phyloP scores from a whole-genome alignment of 257 asterid species.

The Schizonepeta tenuifolia region DNA sequence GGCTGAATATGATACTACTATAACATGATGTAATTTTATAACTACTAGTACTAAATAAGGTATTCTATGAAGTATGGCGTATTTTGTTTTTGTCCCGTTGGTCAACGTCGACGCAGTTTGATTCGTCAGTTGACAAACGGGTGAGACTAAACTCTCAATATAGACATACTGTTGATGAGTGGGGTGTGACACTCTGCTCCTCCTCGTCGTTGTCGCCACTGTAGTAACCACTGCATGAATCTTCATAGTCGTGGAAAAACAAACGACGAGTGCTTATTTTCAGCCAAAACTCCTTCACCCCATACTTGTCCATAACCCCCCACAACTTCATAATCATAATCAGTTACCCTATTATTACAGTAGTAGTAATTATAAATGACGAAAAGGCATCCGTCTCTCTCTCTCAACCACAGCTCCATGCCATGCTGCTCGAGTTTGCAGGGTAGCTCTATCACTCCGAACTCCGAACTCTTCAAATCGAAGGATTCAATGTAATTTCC shows the following conservation, averaged over 20 bases:
- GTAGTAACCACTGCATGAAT: too few relatives aligned
- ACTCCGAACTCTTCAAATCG: not conserved
- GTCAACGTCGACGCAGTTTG: too few relatives aligned
- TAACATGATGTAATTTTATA: too few relatives aligned
- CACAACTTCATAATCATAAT: not conserved
- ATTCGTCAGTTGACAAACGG: too few relatives aligned
- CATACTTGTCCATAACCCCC: slow-evolving; percentile 64
- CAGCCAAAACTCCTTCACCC: slow-evolving; percentile 48
- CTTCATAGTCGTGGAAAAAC: too few relatives aligned
- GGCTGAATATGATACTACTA: too few relatives aligned
- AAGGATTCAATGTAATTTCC: not conserved
- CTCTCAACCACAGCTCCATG: slow-evolving; percentile 1
- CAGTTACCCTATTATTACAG: too few relatives aligned
- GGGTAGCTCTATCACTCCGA: not conserved
- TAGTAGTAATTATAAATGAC: not conserved
- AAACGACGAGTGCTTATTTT: not conserved
- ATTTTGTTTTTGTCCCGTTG: too few relatives aligned
- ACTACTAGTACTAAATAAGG: too few relatives aligned
- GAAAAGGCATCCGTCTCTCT: slow-evolving; percentile 40
- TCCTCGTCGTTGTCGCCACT: too few relatives aligned
- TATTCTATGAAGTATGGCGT: too few relatives aligned
- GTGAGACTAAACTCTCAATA: slow-evolving; percentile 23
- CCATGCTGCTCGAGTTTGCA: not conserved
- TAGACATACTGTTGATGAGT: slow-evolving; percentile 3
- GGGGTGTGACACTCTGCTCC: too few relatives aligned